These are phyloP conservation scores for Mycena epipterygia DNA, from an alignment of 768 basidiomycete species.

Conservation along the genomic window DNA sequence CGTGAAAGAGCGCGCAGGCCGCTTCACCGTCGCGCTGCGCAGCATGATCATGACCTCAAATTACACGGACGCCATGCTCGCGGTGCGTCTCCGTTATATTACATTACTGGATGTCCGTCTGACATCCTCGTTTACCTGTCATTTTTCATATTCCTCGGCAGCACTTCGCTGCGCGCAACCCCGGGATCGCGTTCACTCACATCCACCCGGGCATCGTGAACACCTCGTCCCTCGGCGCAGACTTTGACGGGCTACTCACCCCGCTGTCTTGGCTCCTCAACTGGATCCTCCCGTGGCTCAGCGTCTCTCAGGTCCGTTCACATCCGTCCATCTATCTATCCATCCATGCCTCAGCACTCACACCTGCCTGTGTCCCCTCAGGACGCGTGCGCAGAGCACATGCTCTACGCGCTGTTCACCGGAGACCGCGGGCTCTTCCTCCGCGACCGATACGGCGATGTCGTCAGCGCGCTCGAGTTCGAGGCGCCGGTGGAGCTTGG, in stretches of 20 bases:
- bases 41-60: constrained; percentile 25
- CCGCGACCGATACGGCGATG: constrained; percentile 14
- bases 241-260: constrained; percentile 29
- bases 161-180: constrained; percentile 40
- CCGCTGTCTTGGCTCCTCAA: constrained; percentile 30
- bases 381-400: constrained; percentile 34
- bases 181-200: constrained; percentile 42
- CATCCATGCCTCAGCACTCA: too few species aligned
- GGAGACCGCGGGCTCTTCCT: constrained; percentile 24
- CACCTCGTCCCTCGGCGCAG: constrained; percentile 18
- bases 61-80: constrained; percentile 32
- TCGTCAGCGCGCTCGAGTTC: constrained; percentile 16
- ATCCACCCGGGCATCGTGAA: constrained; percentile 41
- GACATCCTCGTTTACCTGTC: background rate
- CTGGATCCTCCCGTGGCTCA: constrained; percentile 5
- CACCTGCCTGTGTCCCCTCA: too few species aligned
- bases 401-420: constrained; percentile 37
- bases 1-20: constrained; percentile 11
- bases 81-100: constrained; percentile 10
- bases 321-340: background rate
- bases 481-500: constrained; percentile 20
- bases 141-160: constrained; percentile 2
- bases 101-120: too few species aligned
- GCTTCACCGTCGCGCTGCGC: constrained; percentile 14
- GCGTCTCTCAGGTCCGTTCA: constrained; percentile 26